These are phyloP conservation scores for Neurospora sp. DNA, from an alignment of 495 filamentous ascomycete species.

Conservation along the genomic window DNA sequence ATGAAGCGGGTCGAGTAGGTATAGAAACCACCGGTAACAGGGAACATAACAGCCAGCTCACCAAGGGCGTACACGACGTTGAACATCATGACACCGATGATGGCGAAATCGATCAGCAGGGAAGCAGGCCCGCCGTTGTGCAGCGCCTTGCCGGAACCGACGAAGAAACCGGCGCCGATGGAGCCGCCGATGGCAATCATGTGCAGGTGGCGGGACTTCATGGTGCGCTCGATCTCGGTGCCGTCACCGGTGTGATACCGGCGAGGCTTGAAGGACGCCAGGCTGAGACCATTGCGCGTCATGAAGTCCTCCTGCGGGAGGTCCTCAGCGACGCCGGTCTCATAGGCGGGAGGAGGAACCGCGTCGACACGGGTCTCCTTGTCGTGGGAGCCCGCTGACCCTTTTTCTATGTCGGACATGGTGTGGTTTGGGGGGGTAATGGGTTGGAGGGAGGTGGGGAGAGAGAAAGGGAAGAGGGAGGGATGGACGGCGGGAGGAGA, in stretches of 20 bases:
- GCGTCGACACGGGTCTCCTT: conserved; percentile 8
- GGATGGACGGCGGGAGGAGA: background rate
- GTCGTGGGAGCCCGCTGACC: background rate
- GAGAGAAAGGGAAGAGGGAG: background rate
- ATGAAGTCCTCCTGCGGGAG: conserved; percentile 27
- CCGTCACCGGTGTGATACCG: conserved; percentile 20
- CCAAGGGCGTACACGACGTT: conserved; percentile 59
- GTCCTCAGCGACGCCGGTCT: conserved; percentile 2
- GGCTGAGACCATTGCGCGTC: conserved; percentile 42
- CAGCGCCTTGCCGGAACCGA: conserved; percentile 41
- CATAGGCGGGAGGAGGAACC: conserved; percentile 12
- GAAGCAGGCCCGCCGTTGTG: conserved; percentile 36
- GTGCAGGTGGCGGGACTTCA: conserved; percentile 58
- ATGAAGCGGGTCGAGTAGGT: conserved; percentile 66
- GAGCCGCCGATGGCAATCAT: conserved; percentile 71
- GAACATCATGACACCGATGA: conserved; percentile 46
- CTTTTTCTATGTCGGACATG: background rate
- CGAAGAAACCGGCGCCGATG: conserved; percentile 57
- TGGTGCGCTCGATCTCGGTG: conserved; percentile 42
- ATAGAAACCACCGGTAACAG: conserved; percentile 48
- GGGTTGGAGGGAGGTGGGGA: background rate
- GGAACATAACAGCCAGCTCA: conserved; percentile 65
- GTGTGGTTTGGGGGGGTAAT: background rate
- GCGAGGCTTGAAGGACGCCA: conserved; percentile 40
- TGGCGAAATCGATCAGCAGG: conserved; percentile 43